Evolutionary conservation across 1,139 yeast species (phyloP), one percentile per base, ranked within the genome.

Genomic region (Spathaspora jeffriesii): DNA sequence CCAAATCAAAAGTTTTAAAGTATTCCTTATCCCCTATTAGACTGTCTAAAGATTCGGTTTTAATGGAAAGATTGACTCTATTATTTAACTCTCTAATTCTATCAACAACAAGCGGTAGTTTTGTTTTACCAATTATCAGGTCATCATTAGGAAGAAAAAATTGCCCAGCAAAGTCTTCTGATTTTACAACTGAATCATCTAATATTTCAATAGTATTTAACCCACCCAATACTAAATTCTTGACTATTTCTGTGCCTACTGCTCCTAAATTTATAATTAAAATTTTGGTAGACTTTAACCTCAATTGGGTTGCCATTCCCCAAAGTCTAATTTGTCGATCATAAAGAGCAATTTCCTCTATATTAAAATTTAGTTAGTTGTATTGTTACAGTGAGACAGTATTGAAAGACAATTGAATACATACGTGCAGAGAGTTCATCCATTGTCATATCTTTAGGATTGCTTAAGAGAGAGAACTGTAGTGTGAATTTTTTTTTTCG

Each of bases 291-390:
- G 85, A 80, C 42, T 96, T 76, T 71, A 93, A 80, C 44, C 91
- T 72, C 44, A 82, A 76, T 65, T 93, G 99, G 14, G 98, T 96
- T 25, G 88, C 95, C 68, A 93, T 76, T 11, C 99, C 99, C 99
- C 99, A 93, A 34, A 93, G 76, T 54, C 99, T 71, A 57, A 93
- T 92, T 65, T 93, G 99, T 50, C 99, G 80, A 66, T 93, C 99
- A 63, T 93, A 93, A 25, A 92, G 73, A 2, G 96, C 96, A 48
- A 92, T 84, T 64, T 92, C 98, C 59, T 91, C 97, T 69, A 42
- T 25, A 25, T 32, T 10, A 30, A 11, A 37, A 21, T 13, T 30
- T 6, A 44, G 50, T 46, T 45, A 45, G 50, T 45, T 15, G 7
- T 31, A 6, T 5, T 30, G 34, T 32, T 11, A 34, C 23, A 18